Conservation (phyloP, 129 eudicot genomes). For the Mikania micrantha region DNA sequence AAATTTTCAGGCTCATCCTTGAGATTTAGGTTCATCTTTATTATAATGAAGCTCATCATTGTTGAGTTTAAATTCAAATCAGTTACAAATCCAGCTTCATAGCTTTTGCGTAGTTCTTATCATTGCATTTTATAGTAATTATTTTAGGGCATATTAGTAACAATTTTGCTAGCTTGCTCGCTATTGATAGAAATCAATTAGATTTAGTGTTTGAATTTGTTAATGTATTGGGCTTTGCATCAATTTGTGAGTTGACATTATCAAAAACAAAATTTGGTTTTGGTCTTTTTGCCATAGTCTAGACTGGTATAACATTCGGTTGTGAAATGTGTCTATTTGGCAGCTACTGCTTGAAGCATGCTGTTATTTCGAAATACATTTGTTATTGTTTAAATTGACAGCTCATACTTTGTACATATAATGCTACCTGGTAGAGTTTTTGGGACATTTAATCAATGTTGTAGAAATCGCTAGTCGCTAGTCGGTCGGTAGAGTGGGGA, state of each 20-base stretch:
- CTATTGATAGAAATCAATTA: not conserved
- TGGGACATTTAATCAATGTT: too few species aligned
- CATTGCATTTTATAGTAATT: not conserved
- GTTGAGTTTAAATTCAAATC: not conserved
- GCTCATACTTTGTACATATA: not conserved
- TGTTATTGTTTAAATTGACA: not conserved
- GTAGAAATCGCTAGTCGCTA: too few species aligned
- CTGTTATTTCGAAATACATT: not conserved
- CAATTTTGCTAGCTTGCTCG: slow-evolving; percentile 8
- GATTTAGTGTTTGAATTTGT: not conserved
- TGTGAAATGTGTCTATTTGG: not conserved
- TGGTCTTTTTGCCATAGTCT: not conserved
- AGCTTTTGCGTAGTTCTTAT: not conserved
- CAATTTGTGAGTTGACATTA: not conserved
- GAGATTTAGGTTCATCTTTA: not conserved
- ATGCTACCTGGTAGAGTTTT: not conserved
- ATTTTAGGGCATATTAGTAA: not conserved
- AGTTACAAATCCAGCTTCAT: not conserved
- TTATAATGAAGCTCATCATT: too few species aligned
- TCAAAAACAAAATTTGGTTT: not conserved
- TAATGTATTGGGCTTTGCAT: not conserved
- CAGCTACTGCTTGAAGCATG: slow-evolving; percentile 7
- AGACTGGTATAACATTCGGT: not conserved
- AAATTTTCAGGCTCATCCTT: not conserved
- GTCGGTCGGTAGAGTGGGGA: too few species aligned